Percentiles rank a stretch among this genome's conserved stretches.
Conservation (phyloP, 441 rosid genomes). For the Adansonia rubrostipa region DNA sequence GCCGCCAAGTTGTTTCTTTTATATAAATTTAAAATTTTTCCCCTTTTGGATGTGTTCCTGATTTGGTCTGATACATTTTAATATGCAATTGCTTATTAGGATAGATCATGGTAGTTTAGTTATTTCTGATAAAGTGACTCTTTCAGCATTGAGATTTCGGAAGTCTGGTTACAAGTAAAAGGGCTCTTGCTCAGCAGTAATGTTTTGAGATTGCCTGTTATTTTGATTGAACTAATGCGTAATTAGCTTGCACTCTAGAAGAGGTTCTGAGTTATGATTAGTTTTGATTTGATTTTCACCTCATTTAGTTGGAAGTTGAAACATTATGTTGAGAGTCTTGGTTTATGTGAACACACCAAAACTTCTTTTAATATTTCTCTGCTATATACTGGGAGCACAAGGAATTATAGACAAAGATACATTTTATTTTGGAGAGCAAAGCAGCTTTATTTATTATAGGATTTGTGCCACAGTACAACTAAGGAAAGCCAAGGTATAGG, state of each 20-base stretch:
- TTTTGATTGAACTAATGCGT: conserved; percentile 1
- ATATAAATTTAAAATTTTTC: not conserved
- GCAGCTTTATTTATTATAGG: not conserved
- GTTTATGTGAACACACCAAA: not conserved
- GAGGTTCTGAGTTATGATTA: not conserved
- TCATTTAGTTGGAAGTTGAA: not conserved
- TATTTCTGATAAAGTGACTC: not conserved
- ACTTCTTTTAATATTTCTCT: not conserved
- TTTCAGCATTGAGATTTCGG: not conserved
- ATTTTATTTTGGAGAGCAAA: conserved; percentile 8
- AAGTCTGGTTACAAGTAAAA: not conserved
- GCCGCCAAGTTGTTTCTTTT: conserved; percentile 6
- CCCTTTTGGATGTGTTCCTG: not conserved
- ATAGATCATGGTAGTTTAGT: conserved; percentile 1
- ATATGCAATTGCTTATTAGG: not conserved
- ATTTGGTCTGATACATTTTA: not conserved
- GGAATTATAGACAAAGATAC: not conserved
- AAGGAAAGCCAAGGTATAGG: not conserved
- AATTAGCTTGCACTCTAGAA: conserved; percentile 13
- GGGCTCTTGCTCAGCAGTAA: not conserved
- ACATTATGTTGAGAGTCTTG: conserved; percentile 9
- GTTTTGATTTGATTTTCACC: not conserved
- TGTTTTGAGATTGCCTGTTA: not conserved
- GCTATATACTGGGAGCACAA: not conserved
- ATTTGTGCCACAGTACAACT: not conserved